Base-by-base conservation (phyloP, 2,329 filamentous ascomycete genomes). In the Blastomyces emzantsi region DNA sequence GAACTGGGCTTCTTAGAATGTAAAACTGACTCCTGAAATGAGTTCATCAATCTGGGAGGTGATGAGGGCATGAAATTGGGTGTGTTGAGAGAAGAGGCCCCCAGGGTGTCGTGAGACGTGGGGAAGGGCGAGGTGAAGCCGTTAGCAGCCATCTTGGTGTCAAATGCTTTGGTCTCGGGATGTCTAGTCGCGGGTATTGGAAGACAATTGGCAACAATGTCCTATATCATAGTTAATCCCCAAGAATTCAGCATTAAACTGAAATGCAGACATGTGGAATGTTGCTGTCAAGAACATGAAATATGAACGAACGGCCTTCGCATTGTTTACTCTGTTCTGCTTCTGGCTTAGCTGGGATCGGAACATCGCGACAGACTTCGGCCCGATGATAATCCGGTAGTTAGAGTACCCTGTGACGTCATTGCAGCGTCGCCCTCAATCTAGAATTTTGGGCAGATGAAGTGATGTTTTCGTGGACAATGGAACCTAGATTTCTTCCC, bases 41-140 rank as follows among this genome's bases (percentile, higher is more conserved):
- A 61, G 22, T 61, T 62, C 58, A 58, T 58, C 51, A 67, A 63
- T 58, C 66, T 66, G 0, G 74, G 71, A 41, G 75, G 75, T 1
- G 75, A 76, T 0, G 75, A 75, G 28, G 73, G 71, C 68, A 75
- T 74, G 56, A 73, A 75, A 3, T 72, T 66, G 17, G 75, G 74
- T 3, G 72, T 76, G 15, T 70, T 72, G 25, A 78, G 66, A 11
- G 75, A 75, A 6, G 75, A 78, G 52, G 75, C 70, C 52, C 76
- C 76, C 63, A 78, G 72, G 7, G 75, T 77, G 62, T 78, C 76
- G 67, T 78, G 76, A 60, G 75, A 72, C 7, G 74, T 76, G 25
- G 70, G 74, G 57, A 75, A 76, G 1, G 74, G 74, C 56, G 74
- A 76, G 43, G 70, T 72, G 65, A 70, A 73, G 61, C 74, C 72